Evolutionary conservation across 495 filamentous ascomycete genomes (phyloP).

Genomic region (Rhypophila decipiens): DNA sequence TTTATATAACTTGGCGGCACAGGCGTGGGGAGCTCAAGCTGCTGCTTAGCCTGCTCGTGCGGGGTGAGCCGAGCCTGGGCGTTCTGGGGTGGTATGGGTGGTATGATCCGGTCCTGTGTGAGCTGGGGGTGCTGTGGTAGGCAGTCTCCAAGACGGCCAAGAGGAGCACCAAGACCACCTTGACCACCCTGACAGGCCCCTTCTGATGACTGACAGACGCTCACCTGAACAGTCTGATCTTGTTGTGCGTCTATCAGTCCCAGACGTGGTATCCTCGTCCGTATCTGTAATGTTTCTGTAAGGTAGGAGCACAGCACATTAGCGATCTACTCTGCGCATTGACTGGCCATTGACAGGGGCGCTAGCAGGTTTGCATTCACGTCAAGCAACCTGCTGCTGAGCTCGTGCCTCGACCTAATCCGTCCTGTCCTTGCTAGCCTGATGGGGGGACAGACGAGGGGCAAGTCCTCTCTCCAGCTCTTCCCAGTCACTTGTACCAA

Average conservation of each 20-base stretch:
- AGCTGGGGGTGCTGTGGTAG: neutral
- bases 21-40: slow-evolving; percentile 7
- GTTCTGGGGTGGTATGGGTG: slow-evolving; percentile 16
- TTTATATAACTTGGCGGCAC: slow-evolving; percentile 19
- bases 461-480: too few species aligned
- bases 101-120: too few species aligned
- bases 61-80: slow-evolving; percentile 12
- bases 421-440: too few species aligned
- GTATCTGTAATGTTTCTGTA: neutral
- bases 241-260: too few species aligned
- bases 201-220: too few species aligned
- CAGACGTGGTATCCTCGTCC: too few species aligned
- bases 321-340: neutral
- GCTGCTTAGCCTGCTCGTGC: slow-evolving; percentile 15
- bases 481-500: neutral
- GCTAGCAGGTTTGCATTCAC: neutral
- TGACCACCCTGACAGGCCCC: too few species aligned
- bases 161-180: neutral
- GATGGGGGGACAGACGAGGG: too few species aligned
- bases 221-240: too few species aligned
- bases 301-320: neutral
- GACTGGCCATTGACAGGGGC: neutral
- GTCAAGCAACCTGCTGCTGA: neutral
- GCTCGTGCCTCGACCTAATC: too few species aligned
- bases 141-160: neutral